Evolutionary conservation across 805 yeast species (phyloP).

Genomic region (Huiozyma sinensis): DNA sequence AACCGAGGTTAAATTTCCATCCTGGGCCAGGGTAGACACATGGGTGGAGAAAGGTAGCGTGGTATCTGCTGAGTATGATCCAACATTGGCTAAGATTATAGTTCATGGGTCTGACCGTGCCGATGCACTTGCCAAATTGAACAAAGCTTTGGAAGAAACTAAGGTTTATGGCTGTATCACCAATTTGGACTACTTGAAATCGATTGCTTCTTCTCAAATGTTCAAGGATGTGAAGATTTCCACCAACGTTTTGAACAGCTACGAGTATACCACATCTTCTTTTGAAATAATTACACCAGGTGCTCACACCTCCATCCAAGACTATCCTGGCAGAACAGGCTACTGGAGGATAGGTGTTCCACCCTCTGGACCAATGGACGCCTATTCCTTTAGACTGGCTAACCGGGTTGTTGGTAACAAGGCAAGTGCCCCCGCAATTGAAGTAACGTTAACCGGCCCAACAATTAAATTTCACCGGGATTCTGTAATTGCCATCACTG

Average conservation of each 20-base stretch:
- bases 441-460: conserved; percentile 82
- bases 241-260: conserved; percentile 80
- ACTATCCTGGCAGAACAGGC: conserved; percentile 84
- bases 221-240: conserved; percentile 75
- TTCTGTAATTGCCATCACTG: conserved; percentile 70
- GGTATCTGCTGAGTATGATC: conserved; percentile 89
- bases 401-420: conserved; percentile 87
- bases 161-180: conserved; percentile 81
- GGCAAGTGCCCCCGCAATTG: conserved; percentile 75
- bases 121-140: conserved; percentile 70
- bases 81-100: conserved; percentile 90
- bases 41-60: conserved; percentile 89
- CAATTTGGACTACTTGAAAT: conserved; percentile 79
- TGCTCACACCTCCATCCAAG: conserved; percentile 93
- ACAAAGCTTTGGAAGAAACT: conserved; percentile 77
- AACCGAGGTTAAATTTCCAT: conserved; percentile 75
- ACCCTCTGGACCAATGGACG: conserved; percentile 98
- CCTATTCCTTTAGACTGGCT: conserved; percentile 79
- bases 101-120: conserved; percentile 85
- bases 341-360: conserved; percentile 74
- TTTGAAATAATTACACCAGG: conserved; percentile 84
- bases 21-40: conserved; percentile 87
- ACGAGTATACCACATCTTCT: conserved; percentile 69
- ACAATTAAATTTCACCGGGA: conserved; percentile 74
- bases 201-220: conserved; percentile 75